Base-by-base conservation (phyloP, 2,329 filamentous ascomycete genomes). In the Apiospora arundinis region DNA sequence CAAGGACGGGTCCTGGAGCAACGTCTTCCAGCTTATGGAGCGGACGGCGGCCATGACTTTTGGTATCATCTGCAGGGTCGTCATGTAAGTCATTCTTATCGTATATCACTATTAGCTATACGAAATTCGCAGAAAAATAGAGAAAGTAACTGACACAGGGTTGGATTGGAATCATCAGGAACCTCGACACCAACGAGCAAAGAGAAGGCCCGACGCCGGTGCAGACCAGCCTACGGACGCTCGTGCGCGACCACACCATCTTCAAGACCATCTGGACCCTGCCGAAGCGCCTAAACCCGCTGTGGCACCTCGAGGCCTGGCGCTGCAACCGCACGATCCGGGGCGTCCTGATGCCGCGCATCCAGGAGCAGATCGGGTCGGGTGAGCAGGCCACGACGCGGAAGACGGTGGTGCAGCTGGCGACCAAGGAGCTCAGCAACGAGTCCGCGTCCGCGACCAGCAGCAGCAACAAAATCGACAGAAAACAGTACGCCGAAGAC, bases 11-110 rank as follows among this genome's bases (percentile, higher is more conserved):
- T 46, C 70, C 1, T 52, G 65, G 40, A 75, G 76, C 1, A 67
- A 76, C 60, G 67, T 74, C 1, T 75, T 79, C 40, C 68, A 72
- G 16, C 72, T 80, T 6, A 73, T 78, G 63, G 72, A 74, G 28
- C 60, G 73, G 56, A 72, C 74, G 5, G 70, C 74, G 32, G 73
- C 74, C 32, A 23, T 77, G 37, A 75, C 74, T 12, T 70, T 74
- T 14, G 74, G 75, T 46, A 72, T 78, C 18, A 78, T 78, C 21
- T 74, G 75, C 23, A 72, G 76, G 16, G 74, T 73, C 49, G 71
- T 70, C 5, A 46, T 78, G 76, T 77, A 67, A 73, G 76, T 70
- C n/a, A n/a, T n/a, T n/a, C n/a, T n/a, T n/a, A n/a, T 48, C 12
- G 7, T 25, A n/a, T 25, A 28, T 8, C n/a, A n/a, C n/a, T n/a